These are phyloP conservation scores for Salix udensis DNA, from an alignment of 345 rosid species.

Conservation along the genomic window DNA sequence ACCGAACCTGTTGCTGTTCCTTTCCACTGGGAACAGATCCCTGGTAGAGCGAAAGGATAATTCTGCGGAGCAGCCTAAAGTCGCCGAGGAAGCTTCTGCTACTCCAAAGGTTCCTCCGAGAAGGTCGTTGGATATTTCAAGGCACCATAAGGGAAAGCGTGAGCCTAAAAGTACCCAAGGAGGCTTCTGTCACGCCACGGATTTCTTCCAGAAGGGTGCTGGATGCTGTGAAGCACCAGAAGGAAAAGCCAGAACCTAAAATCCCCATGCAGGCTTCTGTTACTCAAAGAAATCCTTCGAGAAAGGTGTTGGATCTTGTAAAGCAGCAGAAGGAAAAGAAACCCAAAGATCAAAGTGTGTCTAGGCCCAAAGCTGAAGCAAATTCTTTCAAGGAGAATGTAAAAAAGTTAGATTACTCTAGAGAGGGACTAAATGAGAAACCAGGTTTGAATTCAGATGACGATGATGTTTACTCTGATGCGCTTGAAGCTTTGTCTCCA, in stretches of 20 bases:
- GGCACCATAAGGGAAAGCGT: slow-evolving; percentile 21
- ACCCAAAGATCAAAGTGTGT: slow-evolving; percentile 6
- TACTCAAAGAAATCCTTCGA: slow-evolving; percentile 44
- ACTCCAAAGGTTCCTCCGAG: slow-evolving; percentile 45
- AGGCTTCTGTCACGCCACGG: background rate
- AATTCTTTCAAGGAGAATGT: slow-evolving; percentile 9
- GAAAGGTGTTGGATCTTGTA: slow-evolving; percentile 25
- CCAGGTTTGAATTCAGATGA: slow-evolving; percentile 26
- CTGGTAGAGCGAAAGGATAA: slow-evolving; percentile 60
- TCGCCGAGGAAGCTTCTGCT: slow-evolving; percentile 16
- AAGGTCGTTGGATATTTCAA: slow-evolving; percentile 28
- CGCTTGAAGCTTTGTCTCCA: slow-evolving; percentile 50
- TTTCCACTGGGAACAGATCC: slow-evolving; percentile 79
- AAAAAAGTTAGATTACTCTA: slow-evolving; percentile 22
- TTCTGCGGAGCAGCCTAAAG: slow-evolving; percentile 9
- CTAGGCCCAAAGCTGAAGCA: slow-evolving; percentile 7
- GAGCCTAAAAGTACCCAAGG: background rate
- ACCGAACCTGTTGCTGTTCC: slow-evolving; percentile 80
- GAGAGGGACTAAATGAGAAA: slow-evolving; percentile 21
- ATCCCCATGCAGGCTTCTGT: slow-evolving; percentile 18
- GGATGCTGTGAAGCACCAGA: background rate
- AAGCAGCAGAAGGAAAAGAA: slow-evolving; percentile 29
- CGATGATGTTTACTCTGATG: slow-evolving; percentile 68
- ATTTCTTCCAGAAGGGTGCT: background rate
- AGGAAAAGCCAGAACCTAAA: slow-evolving; percentile 13